phyloP scores from a whole-genome alignment of 2,329 filamentous ascomycete genomes.

The Stemphylium vesicarium region DNA sequence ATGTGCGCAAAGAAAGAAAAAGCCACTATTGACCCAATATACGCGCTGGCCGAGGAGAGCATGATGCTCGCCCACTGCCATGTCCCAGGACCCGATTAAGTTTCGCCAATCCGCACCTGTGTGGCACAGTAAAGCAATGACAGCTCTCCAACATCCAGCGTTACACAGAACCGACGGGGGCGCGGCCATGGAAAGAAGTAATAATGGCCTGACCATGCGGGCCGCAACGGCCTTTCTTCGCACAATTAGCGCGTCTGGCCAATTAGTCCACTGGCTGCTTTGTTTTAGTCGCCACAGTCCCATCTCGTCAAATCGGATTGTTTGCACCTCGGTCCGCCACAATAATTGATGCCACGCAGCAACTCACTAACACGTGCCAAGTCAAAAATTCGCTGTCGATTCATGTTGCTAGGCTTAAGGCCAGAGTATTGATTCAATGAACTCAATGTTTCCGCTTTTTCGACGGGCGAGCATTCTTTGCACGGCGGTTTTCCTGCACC shows the following conservation, averaged over 20 bases:
- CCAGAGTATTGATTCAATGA: conserved; percentile 20
- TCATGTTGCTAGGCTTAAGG: conserved; percentile 6
- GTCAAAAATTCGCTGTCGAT: conserved; percentile 7
- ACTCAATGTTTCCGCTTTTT: conserved; percentile 62
- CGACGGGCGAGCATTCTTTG: conserved; percentile 86
- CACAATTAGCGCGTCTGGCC: conserved; percentile 11
- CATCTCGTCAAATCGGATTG: conserved; percentile 7
- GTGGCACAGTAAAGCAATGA: conserved; percentile 30
- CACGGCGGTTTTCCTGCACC: conserved; percentile 74
- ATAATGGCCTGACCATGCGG: conserved; percentile 20
- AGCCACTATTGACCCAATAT: conserved; percentile 27
- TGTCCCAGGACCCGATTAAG: conserved; percentile 15
- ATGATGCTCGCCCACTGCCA: conserved; percentile 6
- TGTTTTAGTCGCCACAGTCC: conserved; percentile 9
- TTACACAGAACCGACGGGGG: conserved; percentile 16
- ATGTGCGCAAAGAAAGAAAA: conserved; percentile 11
- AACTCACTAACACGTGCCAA: conserved; percentile 2
- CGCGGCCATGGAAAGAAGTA: conserved; percentile 1
- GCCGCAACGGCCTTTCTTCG: conserved; percentile 15
- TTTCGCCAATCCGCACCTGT: conserved; percentile 21
- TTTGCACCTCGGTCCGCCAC: conserved; percentile 13
- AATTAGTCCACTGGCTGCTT: conserved; percentile 3
- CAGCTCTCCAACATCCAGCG: conserved; percentile 1
- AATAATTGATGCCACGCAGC: not conserved
- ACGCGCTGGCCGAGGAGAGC: conserved; percentile 13